Conservation (phyloP, 768 basidiomycete genomes). For the Pisolithus sp. region DNA sequence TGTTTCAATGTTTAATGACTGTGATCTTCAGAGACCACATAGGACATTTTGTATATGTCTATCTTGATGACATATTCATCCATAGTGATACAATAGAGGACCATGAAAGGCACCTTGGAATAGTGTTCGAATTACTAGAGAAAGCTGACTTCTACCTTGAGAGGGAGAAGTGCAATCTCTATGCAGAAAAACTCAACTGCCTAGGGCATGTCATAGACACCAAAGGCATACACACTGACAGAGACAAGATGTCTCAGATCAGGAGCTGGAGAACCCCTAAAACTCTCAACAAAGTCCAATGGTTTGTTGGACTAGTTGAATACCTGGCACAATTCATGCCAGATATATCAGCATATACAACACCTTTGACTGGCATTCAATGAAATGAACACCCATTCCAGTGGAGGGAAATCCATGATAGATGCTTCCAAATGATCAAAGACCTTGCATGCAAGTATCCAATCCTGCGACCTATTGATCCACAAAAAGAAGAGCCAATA, state of each 20-base stretch:
- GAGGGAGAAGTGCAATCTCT: constrained; percentile 29
- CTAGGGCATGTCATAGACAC: constrained; percentile 37
- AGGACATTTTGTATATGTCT: too few relatives aligned
- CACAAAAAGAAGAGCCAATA: constrained; percentile 14
- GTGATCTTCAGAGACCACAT: too few relatives aligned
- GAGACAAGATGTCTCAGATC: constrained; percentile 30
- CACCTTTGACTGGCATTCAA: constrained; percentile 24
- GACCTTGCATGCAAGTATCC: constrained; percentile 10
- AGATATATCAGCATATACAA: constrained; percentile 27
- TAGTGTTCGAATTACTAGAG: constrained; percentile 8
- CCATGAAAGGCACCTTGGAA: constrained; percentile 28
- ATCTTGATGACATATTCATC: too few relatives aligned
- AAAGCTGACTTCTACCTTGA: constrained; percentile 28
- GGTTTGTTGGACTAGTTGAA: constrained; percentile 35
- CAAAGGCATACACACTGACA: constrained; percentile 30
- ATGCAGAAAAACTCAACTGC: constrained; percentile 26
- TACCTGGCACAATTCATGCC: constrained; percentile 34
- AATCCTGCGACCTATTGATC: constrained; percentile 19
- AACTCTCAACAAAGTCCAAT: constrained; percentile 30
- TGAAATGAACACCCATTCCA: constrained; percentile 24
- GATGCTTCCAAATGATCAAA: constrained; percentile 19
- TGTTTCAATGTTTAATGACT: constrained; percentile 10
- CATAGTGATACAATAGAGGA: constrained; percentile 23
- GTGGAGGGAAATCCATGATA: constrained; percentile 23
- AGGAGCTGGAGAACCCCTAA: constrained; percentile 29